Evolutionary conservation across 441 rosid species (phyloP), one percentile per base, ranked within the genome.

Genomic region (Theobroma grandiflorum): DNA sequence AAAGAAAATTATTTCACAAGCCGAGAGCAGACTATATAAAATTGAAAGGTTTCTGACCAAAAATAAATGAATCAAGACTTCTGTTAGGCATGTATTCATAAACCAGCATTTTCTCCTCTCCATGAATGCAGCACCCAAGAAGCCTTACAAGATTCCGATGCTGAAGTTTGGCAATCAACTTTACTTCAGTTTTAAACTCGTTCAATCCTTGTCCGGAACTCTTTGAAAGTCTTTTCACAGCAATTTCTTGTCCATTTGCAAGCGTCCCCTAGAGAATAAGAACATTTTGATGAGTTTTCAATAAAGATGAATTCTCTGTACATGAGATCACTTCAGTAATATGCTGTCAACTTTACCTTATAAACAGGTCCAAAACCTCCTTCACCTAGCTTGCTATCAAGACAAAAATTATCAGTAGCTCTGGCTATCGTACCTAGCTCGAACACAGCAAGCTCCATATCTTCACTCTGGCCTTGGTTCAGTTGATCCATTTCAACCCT

Each of bases 91-190:
- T 69, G 74, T 47, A 69, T 69, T 69, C 58, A 6, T 69, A 69
- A 47, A 69, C 40, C 20, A 69, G 74, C 57, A 69, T 69, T 47
- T 57, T 69, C 12, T 69, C 58, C 16, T 47, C 74, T 47, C 74
- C 57, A 0, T 47, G 74, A 14, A 47, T 47, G 58, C 74, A 69
- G 42, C 74, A 69, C 1, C 74, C 74, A 3, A 69, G 40, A 69
- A 69, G 57, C 74, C 58, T 26, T 31, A 69, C 74, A 26, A 69
- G 74, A 69, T 69, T 69, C 20, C 74, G 74, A 47, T 69, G 74
- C 74, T 69, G 74, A 47, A 69, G 74, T 69, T 69, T 69, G 3
- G 74, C 74, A 47, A 69, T 47, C 74, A 69, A 26, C 57, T 26
- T 69, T 42, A 26, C 74, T 26, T 69, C 74, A 26, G 47, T 69